Base-by-base conservation (phyloP, 192 early-diverging fungal genomes). In the Entomortierella lignicola region DNA sequence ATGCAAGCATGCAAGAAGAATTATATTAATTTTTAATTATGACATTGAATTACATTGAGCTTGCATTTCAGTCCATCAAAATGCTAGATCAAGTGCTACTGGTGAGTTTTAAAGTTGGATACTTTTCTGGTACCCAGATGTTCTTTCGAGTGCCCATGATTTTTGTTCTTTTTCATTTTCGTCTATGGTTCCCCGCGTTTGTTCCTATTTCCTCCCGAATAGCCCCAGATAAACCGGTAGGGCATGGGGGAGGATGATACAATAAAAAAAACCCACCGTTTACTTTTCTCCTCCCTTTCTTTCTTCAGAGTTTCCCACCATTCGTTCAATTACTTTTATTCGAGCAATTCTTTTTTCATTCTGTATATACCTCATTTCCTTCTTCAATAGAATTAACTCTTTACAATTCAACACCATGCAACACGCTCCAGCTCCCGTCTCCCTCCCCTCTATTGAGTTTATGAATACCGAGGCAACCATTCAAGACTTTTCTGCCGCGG, bases 381-480 rank as follows among this genome's bases (percentile, higher is more conserved):
- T 27, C 27, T 51, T 48, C 8, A 44, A 1, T 21, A 32, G 6
- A 51, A 6, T 18, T 25, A 47, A 26, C 21, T 37, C 58, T 29
- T 34, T 29, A 30, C 44, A 47, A 47, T 3, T 11, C 2, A 5
- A 41, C 23, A 51, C 15, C 60, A 77, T 60, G 60, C 3, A 50
- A 30, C 55, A 67, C 72, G 48, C 74, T 43, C 26, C 54, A 37
- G 66, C 74, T 13, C 66, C 74, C 15, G 51, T 88, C 34, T 64
- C 87, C 18, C 82, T 93, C 15, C 92, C 91, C 8, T 65, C 89
- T 58, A 90, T 93, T 71, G 80, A 86, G 72, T 85, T 90, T 71
- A 82, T 89, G 58, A 93, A 93, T 84, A 83, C 72, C 11, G 72
- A 86, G 48, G 74, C 74, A 11, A 29, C 86, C 23, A 68, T 85